Evolutionary conservation across 768 basidiomycete species (phyloP), one percentile per base, ranked within the genome.

Genomic region (Floccularia luteovirens): DNA sequence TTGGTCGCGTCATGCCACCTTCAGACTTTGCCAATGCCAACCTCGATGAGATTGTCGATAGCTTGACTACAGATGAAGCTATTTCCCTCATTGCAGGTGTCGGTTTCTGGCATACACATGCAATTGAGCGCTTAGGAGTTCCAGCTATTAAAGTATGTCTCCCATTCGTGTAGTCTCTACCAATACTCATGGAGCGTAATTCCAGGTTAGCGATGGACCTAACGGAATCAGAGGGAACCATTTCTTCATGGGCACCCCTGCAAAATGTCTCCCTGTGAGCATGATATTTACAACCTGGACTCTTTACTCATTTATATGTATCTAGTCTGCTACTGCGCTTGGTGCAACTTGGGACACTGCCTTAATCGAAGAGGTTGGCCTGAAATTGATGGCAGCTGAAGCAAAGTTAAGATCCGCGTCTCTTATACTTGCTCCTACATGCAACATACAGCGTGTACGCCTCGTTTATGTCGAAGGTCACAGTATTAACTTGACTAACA

Each of bases 161-260:
- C 11, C 13, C 16, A 20, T 11, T 37, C 2, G 14, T 23, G 14
- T n/a, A 6, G 19, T n/a, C 32, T 20, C 36, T 28, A 21, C 32
- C 11, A 5, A 19, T 30, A 17, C 32, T 21, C 25, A 13, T 25
- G 28, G n/a, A 13, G 38, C 22, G 6, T 19, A 27, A 34, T n/a
- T 31, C 12, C 34, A 80, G 77, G 78, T 84, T 51, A 82, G 79
- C 61, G 84, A 87, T 64, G 86, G 87, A 2, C 85, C 86, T 0
- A 89, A 88, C 50, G 86, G 84, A 23, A 67, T 71, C 43, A 58
- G 85, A 46, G 85, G 85, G 12, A 77, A 80, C 51, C 79, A 81
- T 51, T 87, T 86, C 65, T 82, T 87, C 52, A 84, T 84, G 79
- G 69, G 81, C 24, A 84, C 83, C 0, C 86, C 84, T 7, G 82